Evolutionary conservation across 2,329 filamentous ascomycete genomes (phyloP), one percentile per base, ranked within the genome.

Genomic region (Harringtonia aguacate): DNA sequence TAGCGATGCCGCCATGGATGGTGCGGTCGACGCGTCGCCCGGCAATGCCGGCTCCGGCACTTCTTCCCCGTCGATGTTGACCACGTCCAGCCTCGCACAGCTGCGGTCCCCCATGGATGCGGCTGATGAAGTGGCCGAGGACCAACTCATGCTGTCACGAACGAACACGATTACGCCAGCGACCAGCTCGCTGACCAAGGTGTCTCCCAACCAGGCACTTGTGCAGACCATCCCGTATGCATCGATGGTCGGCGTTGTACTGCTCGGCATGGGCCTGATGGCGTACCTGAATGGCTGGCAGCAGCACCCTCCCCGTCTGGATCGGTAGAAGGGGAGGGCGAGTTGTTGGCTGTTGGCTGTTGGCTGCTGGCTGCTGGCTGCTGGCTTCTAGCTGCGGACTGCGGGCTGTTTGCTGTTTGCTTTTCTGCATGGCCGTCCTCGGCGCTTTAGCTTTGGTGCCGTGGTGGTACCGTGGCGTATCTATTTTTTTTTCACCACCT

Each of bases 261-360:
- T 92, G 45, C 67, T 92, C 48, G 86, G 86, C 28, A 82, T 92
- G 66, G 84, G 86, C 14, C 61, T 92, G 51, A 92, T 92, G 86
- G 84, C 84, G 35, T 89, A 88, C 62, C 72, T 92, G 53, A 92
- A 92, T 56, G 82, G 83, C 41, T 90, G 84, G 84, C 83, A 87
- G 54, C 57, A 65, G 24, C 63, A 67, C 45, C 59, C 46, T 60
- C 29, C 43, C 21, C 62, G 58, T 41, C 48, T 63, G 36, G 59
- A 63, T 31, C 58, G 56, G 43, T 65, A 27, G 50, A 47, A 18
- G 15, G 29, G 18, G 14, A 4, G 20, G 30, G 4, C 8, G 20
- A 15, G 3, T 12, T 5, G 12, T 4, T 30, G 38, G 14, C 15
- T 5, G n/a, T n/a, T n/a, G n/a, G n/a, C n/a, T n/a, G n/a, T n/a